Conservation (phyloP, 768 basidiomycete genomes). For the Lepiota brunneoincarnata region DNA sequence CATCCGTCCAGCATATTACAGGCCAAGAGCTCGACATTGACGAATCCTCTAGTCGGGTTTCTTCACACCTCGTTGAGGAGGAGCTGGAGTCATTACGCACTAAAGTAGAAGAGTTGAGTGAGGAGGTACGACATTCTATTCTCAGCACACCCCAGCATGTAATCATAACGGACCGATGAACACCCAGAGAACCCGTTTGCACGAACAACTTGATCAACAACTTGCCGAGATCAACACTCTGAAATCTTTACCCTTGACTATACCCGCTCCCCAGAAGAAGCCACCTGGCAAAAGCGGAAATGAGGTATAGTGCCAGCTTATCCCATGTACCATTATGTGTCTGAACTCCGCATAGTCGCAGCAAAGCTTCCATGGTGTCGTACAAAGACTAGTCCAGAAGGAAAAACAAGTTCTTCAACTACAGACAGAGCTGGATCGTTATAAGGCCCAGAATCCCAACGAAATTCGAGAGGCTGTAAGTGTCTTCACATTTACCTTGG, state of each 20-base stretch:
- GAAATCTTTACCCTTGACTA: constrained; percentile 44
- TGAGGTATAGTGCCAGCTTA: constrained; percentile 44
- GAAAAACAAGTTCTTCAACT: constrained; percentile 82
- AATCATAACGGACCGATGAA: constrained; percentile 1
- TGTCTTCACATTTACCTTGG: neutral
- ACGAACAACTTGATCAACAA: constrained; percentile 56
- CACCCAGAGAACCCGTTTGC: constrained; percentile 46
- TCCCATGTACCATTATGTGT: neutral
- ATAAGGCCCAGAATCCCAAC: constrained; percentile 54
- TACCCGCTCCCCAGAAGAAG: constrained; percentile 35
- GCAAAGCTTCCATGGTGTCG: constrained; percentile 68
- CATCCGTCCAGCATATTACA: constrained; percentile 64
- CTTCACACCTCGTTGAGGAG: constrained; percentile 46
- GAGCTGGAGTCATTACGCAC: constrained; percentile 59
- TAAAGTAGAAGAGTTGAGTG: constrained; percentile 60
- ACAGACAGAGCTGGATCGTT: constrained; percentile 64
- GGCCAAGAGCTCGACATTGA: constrained; percentile 60
- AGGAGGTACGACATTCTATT: constrained; percentile 47
- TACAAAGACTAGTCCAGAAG: constrained; percentile 79
- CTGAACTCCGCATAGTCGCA: neutral
- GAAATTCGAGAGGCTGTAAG: constrained; percentile 62
- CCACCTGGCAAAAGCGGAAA: constrained; percentile 45
- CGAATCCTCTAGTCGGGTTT: constrained; percentile 31
- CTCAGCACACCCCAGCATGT: neutral
- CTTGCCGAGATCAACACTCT: constrained; percentile 68